These are phyloP conservation scores for Ophiostoma piceae DNA, from an alignment of 2,329 filamentous ascomycete genomes.

Conservation along the genomic window DNA sequence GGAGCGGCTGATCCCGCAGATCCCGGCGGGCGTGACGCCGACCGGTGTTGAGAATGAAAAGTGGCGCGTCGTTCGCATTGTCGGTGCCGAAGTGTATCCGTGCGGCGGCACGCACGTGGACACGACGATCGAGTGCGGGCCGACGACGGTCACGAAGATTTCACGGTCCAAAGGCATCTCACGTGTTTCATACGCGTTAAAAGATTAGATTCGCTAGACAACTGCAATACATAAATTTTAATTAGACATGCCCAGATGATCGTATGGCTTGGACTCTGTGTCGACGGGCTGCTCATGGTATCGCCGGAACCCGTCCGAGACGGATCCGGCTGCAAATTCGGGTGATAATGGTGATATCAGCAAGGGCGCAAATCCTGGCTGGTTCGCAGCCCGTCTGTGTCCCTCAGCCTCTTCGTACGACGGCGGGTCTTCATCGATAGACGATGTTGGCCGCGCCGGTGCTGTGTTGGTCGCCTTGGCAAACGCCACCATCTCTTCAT, in stretches of 20 bases:
- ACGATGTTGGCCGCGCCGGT: background rate
- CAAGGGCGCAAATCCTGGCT: background rate
- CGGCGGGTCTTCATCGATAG: conserved; percentile 19
- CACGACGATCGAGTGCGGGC: conserved; percentile 53
- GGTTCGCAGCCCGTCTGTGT: background rate
- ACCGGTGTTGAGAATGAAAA: conserved; percentile 42
- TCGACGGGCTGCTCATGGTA: conserved; percentile 15
- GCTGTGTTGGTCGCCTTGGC: conserved; percentile 16
- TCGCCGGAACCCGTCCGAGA: conserved; percentile 22
- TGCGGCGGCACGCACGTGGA: conserved; percentile 71
- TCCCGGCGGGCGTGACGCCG: conserved; percentile 31
- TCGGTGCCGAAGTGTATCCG: conserved; percentile 63
- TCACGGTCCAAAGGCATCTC: conserved; percentile 58
- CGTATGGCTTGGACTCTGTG: conserved; percentile 12
- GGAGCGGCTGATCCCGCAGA: conserved; percentile 46
- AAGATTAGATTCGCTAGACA: background rate
- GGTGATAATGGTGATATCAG: background rate
- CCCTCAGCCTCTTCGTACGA: conserved; percentile 21
- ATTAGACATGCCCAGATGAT: background rate
- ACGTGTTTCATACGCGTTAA: conserved; percentile 46
- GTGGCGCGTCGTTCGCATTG: conserved; percentile 63
- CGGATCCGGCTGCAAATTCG: conserved; percentile 4
- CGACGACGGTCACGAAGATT: conserved; percentile 62
- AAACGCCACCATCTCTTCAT: conserved; percentile 15
- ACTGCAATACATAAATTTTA: no score